Evolutionary conservation across 169 alveolate genomes (phyloP).

Genomic region (Eimeria sp.): DNA sequence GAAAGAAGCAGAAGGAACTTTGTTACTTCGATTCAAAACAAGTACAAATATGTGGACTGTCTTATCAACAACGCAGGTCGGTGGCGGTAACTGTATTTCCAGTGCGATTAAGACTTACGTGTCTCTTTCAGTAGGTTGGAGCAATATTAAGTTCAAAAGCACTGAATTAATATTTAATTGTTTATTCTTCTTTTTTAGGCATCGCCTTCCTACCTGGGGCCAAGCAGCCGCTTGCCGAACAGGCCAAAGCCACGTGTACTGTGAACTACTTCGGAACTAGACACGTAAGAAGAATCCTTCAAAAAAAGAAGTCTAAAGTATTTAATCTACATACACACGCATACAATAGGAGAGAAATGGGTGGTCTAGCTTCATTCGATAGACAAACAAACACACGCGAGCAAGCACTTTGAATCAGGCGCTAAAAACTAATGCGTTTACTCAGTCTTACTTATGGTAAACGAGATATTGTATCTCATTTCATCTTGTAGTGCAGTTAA

Average conservation of each 20-base stretch:
- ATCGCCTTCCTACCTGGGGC: slow-evolving; percentile 22
- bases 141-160: not conserved
- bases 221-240: slow-evolving; percentile 26
- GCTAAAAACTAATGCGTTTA: too few relatives aligned
- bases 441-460: not conserved
- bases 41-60: slow-evolving; percentile 47
- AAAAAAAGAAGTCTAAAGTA: not conserved
- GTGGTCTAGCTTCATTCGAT: not conserved
- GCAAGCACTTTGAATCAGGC: not conserved
- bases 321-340: too few relatives aligned
- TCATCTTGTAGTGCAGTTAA: not conserved
- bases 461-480: not conserved
- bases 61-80: slow-evolving; percentile 78
- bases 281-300: not conserved
- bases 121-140: not conserved
- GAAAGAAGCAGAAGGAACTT: slow-evolving; percentile 1
- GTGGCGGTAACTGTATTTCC: not conserved
- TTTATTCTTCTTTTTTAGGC: not conserved
- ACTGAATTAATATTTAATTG: not conserved
- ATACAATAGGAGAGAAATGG: too few relatives aligned
- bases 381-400: not conserved
- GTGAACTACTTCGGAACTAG: slow-evolving; percentile 73
- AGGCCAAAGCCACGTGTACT: slow-evolving; percentile 38
- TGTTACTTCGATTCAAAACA: not conserved
- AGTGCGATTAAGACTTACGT: not conserved